Evolutionary conservation across 1,284 basidiomycete species (phyloP).

Genomic region (Blastosporella zonata): DNA sequence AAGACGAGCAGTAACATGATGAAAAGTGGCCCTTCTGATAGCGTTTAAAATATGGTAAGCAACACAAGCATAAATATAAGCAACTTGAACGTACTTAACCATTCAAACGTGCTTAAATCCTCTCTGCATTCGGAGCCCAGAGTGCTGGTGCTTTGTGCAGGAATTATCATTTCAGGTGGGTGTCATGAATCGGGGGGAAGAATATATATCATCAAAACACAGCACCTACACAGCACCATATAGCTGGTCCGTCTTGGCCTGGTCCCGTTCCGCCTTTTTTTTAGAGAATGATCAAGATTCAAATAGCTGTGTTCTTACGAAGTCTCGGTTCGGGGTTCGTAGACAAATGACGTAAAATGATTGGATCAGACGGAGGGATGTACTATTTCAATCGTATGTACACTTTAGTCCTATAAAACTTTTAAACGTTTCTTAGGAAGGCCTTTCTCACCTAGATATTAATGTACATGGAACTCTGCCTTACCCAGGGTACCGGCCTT

Average conservation of each 20-base stretch:
- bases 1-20: slow-evolving; percentile 27
- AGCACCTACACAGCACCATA: slow-evolving; percentile 3
- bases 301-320: too few relatives aligned
- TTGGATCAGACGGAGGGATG: too few relatives aligned
- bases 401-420: too few relatives aligned
- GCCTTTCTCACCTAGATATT: too few relatives aligned
- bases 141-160: slow-evolving; percentile 1
- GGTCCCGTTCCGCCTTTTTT: neutral
- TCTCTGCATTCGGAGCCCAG: neutral
- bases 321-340: too few relatives aligned
- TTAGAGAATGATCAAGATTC: neutral
- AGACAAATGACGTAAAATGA: too few relatives aligned
- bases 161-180: slow-evolving; percentile 3
- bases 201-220: neutral
- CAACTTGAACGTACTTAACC: slow-evolving; percentile 2
- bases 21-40: slow-evolving; percentile 16
- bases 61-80: neutral
- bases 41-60: neutral
- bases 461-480: too few relatives aligned
- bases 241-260: neutral
- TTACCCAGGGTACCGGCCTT: too few relatives aligned
- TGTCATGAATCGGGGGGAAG: neutral
- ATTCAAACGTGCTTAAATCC: neutral
- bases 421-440: too few relatives aligned
- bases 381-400: too few relatives aligned